Evolutionary conservation across 2,329 filamentous ascomycete genomes (phyloP).

Genomic region (Monilinia aucupariae): DNA sequence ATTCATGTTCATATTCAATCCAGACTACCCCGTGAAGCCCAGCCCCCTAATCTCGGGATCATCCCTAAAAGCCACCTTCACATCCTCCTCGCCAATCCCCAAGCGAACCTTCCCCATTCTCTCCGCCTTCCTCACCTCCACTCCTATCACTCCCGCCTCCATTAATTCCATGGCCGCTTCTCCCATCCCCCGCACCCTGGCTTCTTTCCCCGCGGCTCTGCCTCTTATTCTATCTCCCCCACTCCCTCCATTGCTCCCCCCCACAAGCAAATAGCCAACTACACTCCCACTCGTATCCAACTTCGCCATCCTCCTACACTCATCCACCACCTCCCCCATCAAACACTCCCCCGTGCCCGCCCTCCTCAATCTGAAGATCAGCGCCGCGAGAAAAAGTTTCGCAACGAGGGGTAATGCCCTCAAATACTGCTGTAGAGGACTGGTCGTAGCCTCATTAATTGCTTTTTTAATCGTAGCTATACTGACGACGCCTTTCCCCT

Average conservation of each 20-base stretch:
- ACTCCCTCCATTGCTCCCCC: background rate
- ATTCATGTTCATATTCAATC: background rate
- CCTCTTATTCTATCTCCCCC: background rate
- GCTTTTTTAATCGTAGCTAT: constrained; percentile 91
- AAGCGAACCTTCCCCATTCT: constrained; percentile 82
- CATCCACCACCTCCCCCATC: constrained; percentile 83
- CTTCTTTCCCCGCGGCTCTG: background rate
- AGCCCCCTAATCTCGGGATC: constrained; percentile 72
- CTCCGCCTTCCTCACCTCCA: constrained; percentile 77
- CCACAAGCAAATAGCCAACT: constrained; percentile 48
- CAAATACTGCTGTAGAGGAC: constrained; percentile 83
- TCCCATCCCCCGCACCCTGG: constrained; percentile 56
- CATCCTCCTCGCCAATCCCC: constrained; percentile 82
- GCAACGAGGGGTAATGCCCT: constrained; percentile 73
- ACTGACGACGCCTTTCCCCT: constrained; percentile 59
- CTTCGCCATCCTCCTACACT: constrained; percentile 65
- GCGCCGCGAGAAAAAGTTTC: constrained; percentile 79
- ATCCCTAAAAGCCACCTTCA: constrained; percentile 78
- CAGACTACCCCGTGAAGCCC: constrained; percentile 29
- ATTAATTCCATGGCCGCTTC: constrained; percentile 75
- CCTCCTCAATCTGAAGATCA: constrained; percentile 71
- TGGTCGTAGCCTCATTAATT: constrained; percentile 91
- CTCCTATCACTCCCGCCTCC: constrained; percentile 78
- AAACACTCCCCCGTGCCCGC: constrained; percentile 84
- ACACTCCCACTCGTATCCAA: constrained; percentile 56